These are phyloP conservation scores for Echium plantagineum DNA, from an alignment of 257 asterid genomes.

Conservation along the genomic window DNA sequence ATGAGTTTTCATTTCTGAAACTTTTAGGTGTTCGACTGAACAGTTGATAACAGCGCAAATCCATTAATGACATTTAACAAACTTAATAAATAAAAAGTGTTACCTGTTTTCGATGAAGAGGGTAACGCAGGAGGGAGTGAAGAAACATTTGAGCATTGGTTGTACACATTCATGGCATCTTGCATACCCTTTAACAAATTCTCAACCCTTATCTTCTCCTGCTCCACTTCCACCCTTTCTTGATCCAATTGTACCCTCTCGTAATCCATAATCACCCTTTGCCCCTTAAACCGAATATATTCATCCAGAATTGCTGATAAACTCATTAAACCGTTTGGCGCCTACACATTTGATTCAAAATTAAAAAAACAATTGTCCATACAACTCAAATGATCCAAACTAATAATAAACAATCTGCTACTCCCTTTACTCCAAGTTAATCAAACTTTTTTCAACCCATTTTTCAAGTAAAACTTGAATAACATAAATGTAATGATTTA, in stretches of 20 bases:
- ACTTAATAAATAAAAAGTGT: too few relatives aligned
- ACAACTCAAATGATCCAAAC: too few relatives aligned
- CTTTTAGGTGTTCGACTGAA: too few relatives aligned
- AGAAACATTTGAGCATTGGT: conserved; percentile 20
- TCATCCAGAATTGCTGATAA: conserved; percentile 77
- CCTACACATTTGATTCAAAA: conserved; percentile 24
- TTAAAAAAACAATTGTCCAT: too few relatives aligned
- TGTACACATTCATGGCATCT: conserved; percentile 60
- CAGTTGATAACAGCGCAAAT: too few relatives aligned
- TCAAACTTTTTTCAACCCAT: too few relatives aligned
- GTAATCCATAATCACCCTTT: conserved; percentile 57
- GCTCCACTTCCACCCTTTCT: conserved; percentile 62
- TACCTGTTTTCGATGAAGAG: conserved; percentile 4
- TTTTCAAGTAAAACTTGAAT: too few relatives aligned
- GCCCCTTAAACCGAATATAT: conserved; percentile 73
- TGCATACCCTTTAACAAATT: conserved; percentile 72
- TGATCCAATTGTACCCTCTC: conserved; percentile 60
- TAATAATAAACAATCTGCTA: too few relatives aligned
- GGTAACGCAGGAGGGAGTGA: conserved; percentile 26
- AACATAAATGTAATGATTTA: too few relatives aligned
- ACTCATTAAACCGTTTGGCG: conserved; percentile 76
- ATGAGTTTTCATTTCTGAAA: too few relatives aligned
- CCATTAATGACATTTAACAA: too few relatives aligned
- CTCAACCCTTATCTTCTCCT: conserved; percentile 57
- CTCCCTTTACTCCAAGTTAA: too few relatives aligned